These are phyloP conservation scores for Acacia crassicarpa DNA, from an alignment of 306 rosid genomes.

Conservation along the genomic window DNA sequence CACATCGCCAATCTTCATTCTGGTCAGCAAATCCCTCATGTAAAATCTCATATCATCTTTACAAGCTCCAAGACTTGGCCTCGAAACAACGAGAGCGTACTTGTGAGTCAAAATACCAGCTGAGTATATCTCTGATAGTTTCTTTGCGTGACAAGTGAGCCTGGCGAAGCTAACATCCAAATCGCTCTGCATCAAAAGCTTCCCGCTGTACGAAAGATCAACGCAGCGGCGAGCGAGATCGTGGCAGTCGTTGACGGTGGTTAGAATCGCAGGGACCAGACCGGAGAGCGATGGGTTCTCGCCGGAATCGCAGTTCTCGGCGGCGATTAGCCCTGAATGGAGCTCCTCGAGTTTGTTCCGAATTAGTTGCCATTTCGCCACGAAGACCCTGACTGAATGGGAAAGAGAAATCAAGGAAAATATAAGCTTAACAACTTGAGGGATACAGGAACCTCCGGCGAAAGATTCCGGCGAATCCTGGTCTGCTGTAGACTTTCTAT, in stretches of 20 bases:
- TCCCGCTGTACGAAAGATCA: slow-evolving; percentile 79
- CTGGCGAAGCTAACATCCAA: slow-evolving; percentile 62
- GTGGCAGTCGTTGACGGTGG: slow-evolving; percentile 55
- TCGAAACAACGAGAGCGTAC: slow-evolving; percentile 68
- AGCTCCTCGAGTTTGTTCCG: slow-evolving; percentile 69
- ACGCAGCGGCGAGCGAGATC: slow-evolving; percentile 75
- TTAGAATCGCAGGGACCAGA: slow-evolving; percentile 35
- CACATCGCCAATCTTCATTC: slow-evolving; percentile 75
- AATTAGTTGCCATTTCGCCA: slow-evolving; percentile 74
- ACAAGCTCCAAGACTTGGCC: slow-evolving; percentile 68
- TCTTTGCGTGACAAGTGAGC: slow-evolving; percentile 55
- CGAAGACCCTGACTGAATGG: slow-evolving; percentile 65
- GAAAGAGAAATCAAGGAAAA: slow-evolving; percentile 65
- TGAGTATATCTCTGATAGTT: slow-evolving; percentile 52
- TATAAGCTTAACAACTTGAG: slow-evolving; percentile 41
- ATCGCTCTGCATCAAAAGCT: slow-evolving; percentile 95
- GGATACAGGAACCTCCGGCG: slow-evolving; percentile 39
- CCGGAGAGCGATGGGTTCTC: slow-evolving; percentile 47
- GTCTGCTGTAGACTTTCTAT: slow-evolving; percentile 11
- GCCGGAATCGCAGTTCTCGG: slow-evolving; percentile 55
- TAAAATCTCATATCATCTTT: slow-evolving; percentile 87
- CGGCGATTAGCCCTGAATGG: slow-evolving; percentile 54
- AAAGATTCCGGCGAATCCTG: slow-evolving; percentile 36
- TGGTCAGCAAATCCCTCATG: slow-evolving; percentile 64
- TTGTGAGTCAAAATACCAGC: slow-evolving; percentile 51